A percentile compares a stretch with the other conserved stretches of the same genome.
phyloP scores from a whole-genome alignment of 805 yeast species.

The Lachancea meyersii region DNA sequence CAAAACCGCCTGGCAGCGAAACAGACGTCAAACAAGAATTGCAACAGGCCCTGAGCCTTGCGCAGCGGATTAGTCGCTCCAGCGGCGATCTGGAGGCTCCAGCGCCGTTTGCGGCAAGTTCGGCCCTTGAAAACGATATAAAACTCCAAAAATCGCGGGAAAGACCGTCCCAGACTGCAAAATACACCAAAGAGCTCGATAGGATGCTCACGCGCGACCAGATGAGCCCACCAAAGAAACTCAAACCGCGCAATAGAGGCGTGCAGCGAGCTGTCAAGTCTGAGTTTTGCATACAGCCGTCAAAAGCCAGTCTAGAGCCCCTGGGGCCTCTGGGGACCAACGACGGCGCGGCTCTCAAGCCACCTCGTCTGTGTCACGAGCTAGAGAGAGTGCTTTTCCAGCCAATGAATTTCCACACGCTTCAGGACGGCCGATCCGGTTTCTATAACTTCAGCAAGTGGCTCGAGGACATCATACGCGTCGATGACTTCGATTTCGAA shows the following conservation, averaged over 20 bases:
- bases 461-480: conserved; percentile 52
- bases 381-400: conserved; percentile 69
- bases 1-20: background rate
- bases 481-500: conserved; percentile 61
- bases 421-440: conserved; percentile 72
- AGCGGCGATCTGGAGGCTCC: background rate
- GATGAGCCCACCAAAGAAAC: background rate
- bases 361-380: conserved; percentile 57
- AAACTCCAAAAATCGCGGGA: background rate
- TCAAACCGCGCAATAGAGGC: background rate
- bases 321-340: background rate
- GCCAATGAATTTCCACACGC: conserved; percentile 67
- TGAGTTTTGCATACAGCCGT: background rate
- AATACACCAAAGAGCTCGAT: conserved; percentile 2
- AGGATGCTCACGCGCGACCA: conserved; percentile 1
- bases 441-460: conserved; percentile 62
- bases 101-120: background rate
- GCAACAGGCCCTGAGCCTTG: conserved; percentile 3
- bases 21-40: conserved; percentile 2
- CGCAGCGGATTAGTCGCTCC: background rate
- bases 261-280: background rate
- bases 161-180: background rate
- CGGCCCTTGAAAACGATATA: background rate
- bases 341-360: conserved; percentile 3
- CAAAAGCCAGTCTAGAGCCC: conserved; percentile 3